phyloP scores from a whole-genome alignment of 2,329 filamentous ascomycete genomes.

The Ascochyta pisi region DNA sequence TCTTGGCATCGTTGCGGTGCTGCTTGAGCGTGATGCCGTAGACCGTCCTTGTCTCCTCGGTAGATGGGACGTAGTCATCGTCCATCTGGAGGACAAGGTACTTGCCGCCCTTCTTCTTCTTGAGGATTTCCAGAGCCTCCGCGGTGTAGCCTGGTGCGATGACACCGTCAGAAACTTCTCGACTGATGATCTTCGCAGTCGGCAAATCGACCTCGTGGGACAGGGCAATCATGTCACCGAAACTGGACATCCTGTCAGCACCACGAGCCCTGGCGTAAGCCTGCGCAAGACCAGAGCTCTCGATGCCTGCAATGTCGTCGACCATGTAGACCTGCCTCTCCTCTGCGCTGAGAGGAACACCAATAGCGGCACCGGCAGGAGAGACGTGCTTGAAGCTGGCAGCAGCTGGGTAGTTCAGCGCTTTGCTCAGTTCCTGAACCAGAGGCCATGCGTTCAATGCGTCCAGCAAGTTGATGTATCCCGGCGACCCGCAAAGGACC shows the following conservation, averaged over 20 bases:
- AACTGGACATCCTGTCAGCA: constrained; percentile 98
- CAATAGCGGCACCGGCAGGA: constrained; percentile 93
- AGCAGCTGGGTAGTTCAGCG: constrained; percentile 85
- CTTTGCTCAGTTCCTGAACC: constrained; percentile 92
- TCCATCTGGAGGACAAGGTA: constrained; percentile 98
- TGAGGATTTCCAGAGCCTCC: constrained; percentile 87
- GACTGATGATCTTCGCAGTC: constrained; percentile 96
- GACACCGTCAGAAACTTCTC: constrained; percentile 96
- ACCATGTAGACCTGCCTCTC: constrained; percentile 99
- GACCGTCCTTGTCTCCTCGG: constrained; percentile 81
- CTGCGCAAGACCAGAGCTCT: constrained; percentile 84
- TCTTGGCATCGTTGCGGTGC: constrained; percentile 89
- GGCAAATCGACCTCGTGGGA: constrained; percentile 89
- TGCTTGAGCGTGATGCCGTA: constrained; percentile 90
- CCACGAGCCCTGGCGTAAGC: constrained; percentile 95
- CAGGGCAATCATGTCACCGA: constrained; percentile 94
- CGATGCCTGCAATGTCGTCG: constrained; percentile 88
- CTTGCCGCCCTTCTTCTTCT: constrained; percentile 98
- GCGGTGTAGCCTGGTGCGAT: constrained; percentile 87
- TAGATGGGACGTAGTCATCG: constrained; percentile 77
- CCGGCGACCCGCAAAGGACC: constrained; percentile 85
- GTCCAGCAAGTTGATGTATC: constrained; percentile 97
- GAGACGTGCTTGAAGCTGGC: constrained; percentile 99
- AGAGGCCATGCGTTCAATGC: constrained; percentile 96
- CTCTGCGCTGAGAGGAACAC: constrained; percentile 80